These are phyloP conservation scores for Sedum album DNA, from an alignment of 164 flowering plant genomes.

Conservation along the genomic window DNA sequence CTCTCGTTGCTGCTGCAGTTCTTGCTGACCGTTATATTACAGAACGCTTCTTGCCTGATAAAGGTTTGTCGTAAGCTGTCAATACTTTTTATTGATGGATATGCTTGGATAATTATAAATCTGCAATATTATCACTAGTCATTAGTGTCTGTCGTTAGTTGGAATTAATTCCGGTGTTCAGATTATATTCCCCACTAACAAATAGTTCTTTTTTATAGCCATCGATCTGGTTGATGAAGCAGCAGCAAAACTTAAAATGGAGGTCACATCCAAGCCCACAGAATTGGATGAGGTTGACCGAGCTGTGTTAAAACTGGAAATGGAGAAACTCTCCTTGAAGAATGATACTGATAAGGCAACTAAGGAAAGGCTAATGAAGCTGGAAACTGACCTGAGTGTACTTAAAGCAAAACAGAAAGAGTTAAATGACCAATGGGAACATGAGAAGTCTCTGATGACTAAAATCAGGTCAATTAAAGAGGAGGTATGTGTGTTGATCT, in stretches of 20 bases:
- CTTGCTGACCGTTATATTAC: conserved; percentile 85
- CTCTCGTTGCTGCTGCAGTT: conserved; percentile 86
- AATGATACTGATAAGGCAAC: conserved; percentile 83
- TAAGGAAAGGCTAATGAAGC: conserved; percentile 68
- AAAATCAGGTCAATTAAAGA: conserved; percentile 72
- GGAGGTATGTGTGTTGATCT: conserved; percentile 45
- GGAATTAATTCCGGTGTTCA: background rate
- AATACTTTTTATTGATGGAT: background rate
- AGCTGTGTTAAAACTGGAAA: conserved; percentile 73
- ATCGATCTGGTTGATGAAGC: conserved; percentile 99
- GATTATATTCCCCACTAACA: too few relatives aligned
- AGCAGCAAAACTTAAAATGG: conserved; percentile 98
- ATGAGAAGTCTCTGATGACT: conserved; percentile 71
- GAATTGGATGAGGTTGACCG: conserved; percentile 92
- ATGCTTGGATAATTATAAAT: background rate
- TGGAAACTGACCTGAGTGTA: conserved; percentile 58
- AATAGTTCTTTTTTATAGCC: conserved; percentile 31
- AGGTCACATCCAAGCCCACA: conserved; percentile 90
- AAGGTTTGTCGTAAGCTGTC: conserved; percentile 58
- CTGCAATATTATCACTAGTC: background rate
- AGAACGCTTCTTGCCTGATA: conserved; percentile 89
- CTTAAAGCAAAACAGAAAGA: conserved; percentile 79
- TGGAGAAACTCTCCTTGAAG: conserved; percentile 85
- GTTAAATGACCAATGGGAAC: conserved; percentile 69
- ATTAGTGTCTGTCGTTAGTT: background rate